These are phyloP conservation scores for Citrus sinensis DNA, from an alignment of 345 rosid genomes.

Conservation along the genomic window DVS_A1.0 CM039163.1:11780501-11781000, in stretches of 20 bases:
- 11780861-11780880: background rate
- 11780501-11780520: background rate
- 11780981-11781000: background rate
- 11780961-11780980: background rate
- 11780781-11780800: background rate
- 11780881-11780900: background rate
- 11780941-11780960: background rate
- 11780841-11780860: background rate
- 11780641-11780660: background rate
- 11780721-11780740: background rate
- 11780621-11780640: background rate
- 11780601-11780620: background rate
- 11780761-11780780: background rate
- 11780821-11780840: background rate
- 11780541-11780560: background rate
- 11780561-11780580: background rate
- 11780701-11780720: background rate
- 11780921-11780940: background rate
- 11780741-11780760: background rate
- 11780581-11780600: background rate
- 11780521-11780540: background rate
- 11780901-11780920: background rate
- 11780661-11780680: background rate
- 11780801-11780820: background rate
- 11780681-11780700: background rate